Evolutionary conservation across 495 filamentous ascomycete species (phyloP).

Genomic region (Tuber calosporum): DNA sequence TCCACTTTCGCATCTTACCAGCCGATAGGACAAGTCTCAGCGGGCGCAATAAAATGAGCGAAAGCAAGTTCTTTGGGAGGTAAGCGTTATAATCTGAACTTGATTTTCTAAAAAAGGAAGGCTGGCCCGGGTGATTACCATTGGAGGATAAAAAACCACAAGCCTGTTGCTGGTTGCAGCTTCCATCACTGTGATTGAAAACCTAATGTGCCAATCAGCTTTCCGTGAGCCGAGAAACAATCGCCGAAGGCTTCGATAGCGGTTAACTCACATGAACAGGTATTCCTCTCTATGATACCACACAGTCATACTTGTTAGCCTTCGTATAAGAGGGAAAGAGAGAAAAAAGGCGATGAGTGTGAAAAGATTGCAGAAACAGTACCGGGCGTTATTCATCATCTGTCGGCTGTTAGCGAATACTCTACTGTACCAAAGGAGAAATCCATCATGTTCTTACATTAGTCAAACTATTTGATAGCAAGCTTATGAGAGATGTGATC

Average conservation of each 20-base stretch:
- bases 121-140: conserved; percentile 46
- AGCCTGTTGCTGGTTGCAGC: conserved; percentile 69
- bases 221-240: conserved; percentile 59
- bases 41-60: conserved; percentile 74
- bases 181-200: conserved; percentile 51
- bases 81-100: conserved; percentile 37
- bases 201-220: conserved; percentile 69
- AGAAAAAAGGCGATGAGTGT: not conserved
- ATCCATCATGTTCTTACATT: conserved; percentile 54
- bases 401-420: conserved; percentile 8
- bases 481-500: conserved; percentile 83
- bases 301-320: not conserved
- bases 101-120: conserved; percentile 21
- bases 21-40: conserved; percentile 68
- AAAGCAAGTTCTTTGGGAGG: conserved; percentile 64
- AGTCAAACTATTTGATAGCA: conserved; percentile 82
- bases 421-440: not conserved
- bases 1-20: conserved; percentile 56
- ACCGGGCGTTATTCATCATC: conserved; percentile 43
- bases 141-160: conserved; percentile 67
- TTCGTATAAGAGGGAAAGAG: not conserved
- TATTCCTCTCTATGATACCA: conserved; percentile 62
- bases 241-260: conserved; percentile 10
- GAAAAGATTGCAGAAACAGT: conserved; percentile 12
- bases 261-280: conserved; percentile 59